Conservation (phyloP, 2,329 filamentous ascomycete genomes). For the Hypoxylon sp. region DNA sequence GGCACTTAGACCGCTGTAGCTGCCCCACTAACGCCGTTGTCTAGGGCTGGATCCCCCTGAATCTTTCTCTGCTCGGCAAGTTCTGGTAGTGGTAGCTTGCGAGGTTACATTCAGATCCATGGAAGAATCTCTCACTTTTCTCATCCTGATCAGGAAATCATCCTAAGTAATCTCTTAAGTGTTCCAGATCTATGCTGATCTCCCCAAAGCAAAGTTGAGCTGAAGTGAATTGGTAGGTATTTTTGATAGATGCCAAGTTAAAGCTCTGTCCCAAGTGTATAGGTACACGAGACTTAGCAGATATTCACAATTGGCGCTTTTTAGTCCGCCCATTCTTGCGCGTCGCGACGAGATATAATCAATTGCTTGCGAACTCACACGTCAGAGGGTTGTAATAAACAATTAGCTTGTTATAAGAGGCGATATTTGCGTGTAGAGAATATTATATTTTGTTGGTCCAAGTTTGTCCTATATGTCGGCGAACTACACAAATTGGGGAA, state of each 20-base stretch:
- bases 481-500: conserved; percentile 27
- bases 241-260: not conserved
- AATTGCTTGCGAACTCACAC: conserved; percentile 2
- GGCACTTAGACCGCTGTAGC: conserved; percentile 18
- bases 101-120: conserved; percentile 38
- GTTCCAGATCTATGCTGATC: conserved; percentile 10
- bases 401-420: conserved; percentile 17
- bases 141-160: conserved; percentile 7
- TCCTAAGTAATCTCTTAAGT: conserved; percentile 24
- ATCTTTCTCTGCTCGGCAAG: not conserved
- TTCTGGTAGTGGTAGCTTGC: conserved; percentile 7
- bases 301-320: not conserved
- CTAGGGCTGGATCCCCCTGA: conserved; percentile 16
- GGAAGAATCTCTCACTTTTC: conserved; percentile 28
- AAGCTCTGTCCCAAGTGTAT: not conserved
- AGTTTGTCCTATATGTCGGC: not conserved
- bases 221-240: not conserved
- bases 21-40: conserved; percentile 7
- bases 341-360: not conserved
- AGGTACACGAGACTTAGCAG: not conserved
- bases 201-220: not conserved
- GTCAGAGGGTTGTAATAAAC: conserved; percentile 28
- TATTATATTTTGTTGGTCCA: not conserved
- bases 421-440: conserved; percentile 1
- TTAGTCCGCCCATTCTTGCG: too few species aligned